Evolutionary conservation across 768 basidiomycete genomes (phyloP), one percentile per base, ranked within the genome.

Genomic region (Leccinellum luteum): DNA sequence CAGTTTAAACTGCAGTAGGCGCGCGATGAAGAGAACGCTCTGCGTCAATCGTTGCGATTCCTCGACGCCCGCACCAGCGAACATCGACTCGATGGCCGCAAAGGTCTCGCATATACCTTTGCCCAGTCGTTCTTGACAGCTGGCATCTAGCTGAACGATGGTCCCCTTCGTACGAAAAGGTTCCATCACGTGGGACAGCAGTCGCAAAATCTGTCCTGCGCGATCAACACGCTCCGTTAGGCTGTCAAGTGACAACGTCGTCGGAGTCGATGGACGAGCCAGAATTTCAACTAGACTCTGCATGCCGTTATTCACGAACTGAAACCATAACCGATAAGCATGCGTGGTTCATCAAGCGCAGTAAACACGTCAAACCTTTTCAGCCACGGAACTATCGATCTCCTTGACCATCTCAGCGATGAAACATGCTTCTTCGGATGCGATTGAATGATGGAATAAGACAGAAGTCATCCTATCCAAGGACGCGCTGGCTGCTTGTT

Each of bases 331-430:
- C 1, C 4, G 35, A 47, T 15, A 31, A 48, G 27, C 58, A 31
- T 15, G n/a, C 45, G 17, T 3, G 17, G 8, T 32, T 48, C 13
- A 31, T 45, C 47, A 23, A 35, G 38, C 10, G 2, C 7, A 48
- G 23, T 0, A 19, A 55, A 21, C 2, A 27, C 30, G 30, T 3
- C 19, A 14, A 53, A 89, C 90, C 82, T 89, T 91, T 52, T 79
- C 79, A 4, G 85, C 87, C 31, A 93, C 84, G 0, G 78, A 74
- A 45, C 75, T 79, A 48, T 86, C 85, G 9, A 87, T 85, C 28
- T 87, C 87, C 61, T 81, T 80, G 19, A 86, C 81, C 81, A 92
- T 88, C 67, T 90, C 87, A n/a, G 88, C 88, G 6, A 92, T 85
- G 63, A 91, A 89, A 60, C 86, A 88, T 0, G 89, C 90, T 70